A percentile compares a stretch with the other conserved stretches of the same genome.
Evolutionary conservation across 768 basidiomycete genomes (phyloP).

Genomic region (Panaeolus cyanescens): DNA sequence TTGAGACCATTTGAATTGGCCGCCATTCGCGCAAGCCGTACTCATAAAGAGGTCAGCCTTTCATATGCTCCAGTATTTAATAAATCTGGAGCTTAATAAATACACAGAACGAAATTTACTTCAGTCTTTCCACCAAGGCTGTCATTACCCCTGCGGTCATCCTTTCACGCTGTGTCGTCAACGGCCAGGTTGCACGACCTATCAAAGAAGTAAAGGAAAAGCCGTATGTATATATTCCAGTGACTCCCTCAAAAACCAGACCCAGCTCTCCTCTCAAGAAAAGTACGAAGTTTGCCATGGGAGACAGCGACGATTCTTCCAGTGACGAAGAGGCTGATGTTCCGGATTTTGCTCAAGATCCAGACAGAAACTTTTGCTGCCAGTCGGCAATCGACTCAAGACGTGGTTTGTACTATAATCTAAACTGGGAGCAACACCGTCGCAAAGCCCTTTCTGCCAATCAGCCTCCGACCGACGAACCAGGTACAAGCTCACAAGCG

Average conservation of each 20-base stretch:
- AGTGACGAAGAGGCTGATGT: slow-evolving; percentile 19
- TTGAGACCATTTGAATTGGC: slow-evolving; percentile 66
- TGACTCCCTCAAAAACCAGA: slow-evolving; percentile 18
- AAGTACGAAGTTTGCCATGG: slow-evolving; percentile 13
- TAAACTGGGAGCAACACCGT: slow-evolving; percentile 59
- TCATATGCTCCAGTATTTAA: background rate
- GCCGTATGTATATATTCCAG: slow-evolving; percentile 15
- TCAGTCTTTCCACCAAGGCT: slow-evolving; percentile 51
- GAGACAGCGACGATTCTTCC: slow-evolving; percentile 17
- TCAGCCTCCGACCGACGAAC: slow-evolving; percentile 27
- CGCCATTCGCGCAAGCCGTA: slow-evolving; percentile 57
- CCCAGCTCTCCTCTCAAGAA: slow-evolving; percentile 22
- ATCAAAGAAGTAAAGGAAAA: slow-evolving; percentile 6
- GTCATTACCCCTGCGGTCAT: slow-evolving; percentile 54
- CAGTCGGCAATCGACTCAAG: slow-evolving; percentile 56
- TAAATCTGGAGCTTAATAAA: slow-evolving; percentile 1
- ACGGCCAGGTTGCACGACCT: slow-evolving; percentile 22
- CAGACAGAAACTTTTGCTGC: slow-evolving; percentile 50
- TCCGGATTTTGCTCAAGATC: slow-evolving; percentile 10
- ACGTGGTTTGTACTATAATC: slow-evolving; percentile 62
- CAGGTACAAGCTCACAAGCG: slow-evolving; percentile 15
- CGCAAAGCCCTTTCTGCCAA: slow-evolving; percentile 32
- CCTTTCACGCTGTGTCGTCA: slow-evolving; percentile 51
- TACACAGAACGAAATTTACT: slow-evolving; percentile 85
- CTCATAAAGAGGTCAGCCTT: slow-evolving; percentile 55